Evolutionary conservation across 139 green algal genomes (phyloP), one percentile per base, ranked within the genome.

Genomic region (Tetraselmis striata): DNA sequence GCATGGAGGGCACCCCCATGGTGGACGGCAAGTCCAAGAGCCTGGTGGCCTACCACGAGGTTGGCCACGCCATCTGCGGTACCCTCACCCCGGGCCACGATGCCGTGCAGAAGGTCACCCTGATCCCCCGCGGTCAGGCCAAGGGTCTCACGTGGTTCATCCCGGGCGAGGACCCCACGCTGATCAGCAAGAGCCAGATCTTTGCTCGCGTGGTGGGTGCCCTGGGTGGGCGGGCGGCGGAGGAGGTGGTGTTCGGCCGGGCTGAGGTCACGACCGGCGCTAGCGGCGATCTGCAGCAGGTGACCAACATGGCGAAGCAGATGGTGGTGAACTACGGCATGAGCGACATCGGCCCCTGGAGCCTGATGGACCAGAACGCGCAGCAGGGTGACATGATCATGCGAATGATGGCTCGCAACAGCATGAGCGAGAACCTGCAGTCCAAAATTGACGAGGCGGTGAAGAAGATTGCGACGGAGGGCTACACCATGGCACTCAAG

Each of bases 261-360:
- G 91, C 92, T 26, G 97, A 99, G 91, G 94, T 98, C n/a, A 98
- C 96, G 24, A 96, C 92, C 25, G 96, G 96, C 30, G 96, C 96
- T 11, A 90, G 89, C 1, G 77, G 87, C 45, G 94, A 97, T 83
- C 84, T 97, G 80, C 87, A 94, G 86, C 89, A 93, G 88, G 94
- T 98, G 59, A 93, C 91, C 2, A 81, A 82, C 81, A 97, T 98
- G 95, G 95, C 95, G 0, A 88, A 91, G 74, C 93, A 97, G 88
- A 99, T 99, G 96, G 96, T 99, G 23, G 96, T 98, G 84, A 97
- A 97, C 88, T 99, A 98, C 83, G 97, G 97, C 84, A 99, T 99
- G 93, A 95, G 87, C 31, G 94, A 99, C 87, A 98, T 99, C 79
- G 97, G 97, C 59, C 97, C 96, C 24, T 99, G 95, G 93, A 92